Conservation (phyloP, 1,284 basidiomycete species). For the Apiotrichum sp. region DNA sequence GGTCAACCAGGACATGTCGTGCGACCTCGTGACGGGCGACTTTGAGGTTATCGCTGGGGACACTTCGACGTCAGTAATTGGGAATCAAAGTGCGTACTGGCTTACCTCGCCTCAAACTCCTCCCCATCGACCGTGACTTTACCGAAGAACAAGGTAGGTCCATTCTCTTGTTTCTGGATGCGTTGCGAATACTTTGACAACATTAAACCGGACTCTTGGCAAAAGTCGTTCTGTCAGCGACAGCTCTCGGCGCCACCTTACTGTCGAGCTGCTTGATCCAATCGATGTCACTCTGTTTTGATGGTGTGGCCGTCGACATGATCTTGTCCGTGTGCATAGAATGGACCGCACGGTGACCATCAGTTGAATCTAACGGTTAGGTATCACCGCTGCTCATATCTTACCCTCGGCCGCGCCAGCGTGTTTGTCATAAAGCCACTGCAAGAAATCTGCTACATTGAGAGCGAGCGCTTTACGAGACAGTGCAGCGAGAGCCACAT, state of each 20-base stretch:
- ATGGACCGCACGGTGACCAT: too few relatives aligned
- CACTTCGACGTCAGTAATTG: neutral
- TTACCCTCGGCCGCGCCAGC: too few relatives aligned
- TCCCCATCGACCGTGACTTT: slow-evolving; percentile 16
- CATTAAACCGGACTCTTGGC: slow-evolving; percentile 4
- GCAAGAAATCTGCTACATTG: too few relatives aligned
- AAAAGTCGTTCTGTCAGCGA: slow-evolving; percentile 16
- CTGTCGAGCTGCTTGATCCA: slow-evolving; percentile 15
- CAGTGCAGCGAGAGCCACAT: too few relatives aligned
- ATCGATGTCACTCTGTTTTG: slow-evolving; percentile 1
- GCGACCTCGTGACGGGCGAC: slow-evolving; percentile 21
- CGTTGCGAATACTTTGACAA: slow-evolving; percentile 11
- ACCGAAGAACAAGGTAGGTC: slow-evolving; percentile 11
- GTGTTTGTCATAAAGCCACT: too few relatives aligned
- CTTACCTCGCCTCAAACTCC: slow-evolving; percentile 9
- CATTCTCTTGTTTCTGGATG: neutral
- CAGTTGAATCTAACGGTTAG: too few relatives aligned
- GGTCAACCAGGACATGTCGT: slow-evolving; percentile 14
- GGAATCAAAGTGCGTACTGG: neutral
- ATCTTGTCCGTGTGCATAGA: too few relatives aligned
- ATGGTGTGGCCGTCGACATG: too few relatives aligned
- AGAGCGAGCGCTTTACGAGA: too few relatives aligned
- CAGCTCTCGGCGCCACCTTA: neutral
- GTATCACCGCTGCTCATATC: too few relatives aligned
- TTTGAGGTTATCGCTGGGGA: slow-evolving; percentile 1